Conservation (phyloP, 116 monocot species). For the Dioscorea cayenensis region DNA sequence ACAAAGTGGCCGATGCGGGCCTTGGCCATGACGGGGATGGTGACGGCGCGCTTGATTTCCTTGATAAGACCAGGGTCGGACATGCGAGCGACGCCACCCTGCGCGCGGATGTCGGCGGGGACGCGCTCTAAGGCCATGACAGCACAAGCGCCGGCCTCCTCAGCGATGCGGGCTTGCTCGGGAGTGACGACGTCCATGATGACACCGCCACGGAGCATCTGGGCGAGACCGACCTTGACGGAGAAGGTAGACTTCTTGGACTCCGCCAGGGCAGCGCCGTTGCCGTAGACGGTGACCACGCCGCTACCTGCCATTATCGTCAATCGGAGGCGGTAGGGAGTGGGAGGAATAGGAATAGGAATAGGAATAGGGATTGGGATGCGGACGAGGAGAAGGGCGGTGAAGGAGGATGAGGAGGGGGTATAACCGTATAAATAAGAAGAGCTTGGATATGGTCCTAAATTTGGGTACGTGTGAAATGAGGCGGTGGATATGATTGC, state of each 20-base stretch:
- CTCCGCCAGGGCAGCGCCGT: constrained; percentile 28
- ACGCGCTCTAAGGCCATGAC: constrained; percentile 96
- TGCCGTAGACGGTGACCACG: constrained; percentile 34
- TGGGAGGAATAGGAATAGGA: too few species aligned
- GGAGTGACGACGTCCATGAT: constrained; percentile 83
- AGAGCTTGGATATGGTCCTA: too few species aligned
- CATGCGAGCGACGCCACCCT: constrained; percentile 21
- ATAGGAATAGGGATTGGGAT: too few species aligned
- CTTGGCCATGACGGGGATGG: constrained; percentile 17
- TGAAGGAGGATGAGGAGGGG: too few species aligned
- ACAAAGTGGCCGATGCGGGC: constrained; percentile 15
- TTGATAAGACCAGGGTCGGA: constrained; percentile 8
- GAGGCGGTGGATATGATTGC: too few species aligned
- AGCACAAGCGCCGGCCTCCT: constrained; percentile 88
- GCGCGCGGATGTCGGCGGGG: constrained; percentile 76
- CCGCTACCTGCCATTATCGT: constrained; percentile 9
- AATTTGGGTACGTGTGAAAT: too few species aligned
- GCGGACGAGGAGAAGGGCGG: too few species aligned
- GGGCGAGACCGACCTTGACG: constrained; percentile 45
- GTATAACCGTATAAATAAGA: too few species aligned
- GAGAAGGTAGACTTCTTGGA: constrained; percentile 28
- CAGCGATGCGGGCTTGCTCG: constrained; percentile 80
- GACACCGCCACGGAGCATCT: constrained; percentile 85
- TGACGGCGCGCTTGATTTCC: constrained; percentile 14
- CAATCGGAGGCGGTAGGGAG: too few species aligned